Percentiles rank a stretch among this genome's conserved stretches.
These are phyloP conservation scores for Warburgia ugandensis DNA, from an alignment of 164 flowering plant species.

Conservation along the genomic window DNA sequence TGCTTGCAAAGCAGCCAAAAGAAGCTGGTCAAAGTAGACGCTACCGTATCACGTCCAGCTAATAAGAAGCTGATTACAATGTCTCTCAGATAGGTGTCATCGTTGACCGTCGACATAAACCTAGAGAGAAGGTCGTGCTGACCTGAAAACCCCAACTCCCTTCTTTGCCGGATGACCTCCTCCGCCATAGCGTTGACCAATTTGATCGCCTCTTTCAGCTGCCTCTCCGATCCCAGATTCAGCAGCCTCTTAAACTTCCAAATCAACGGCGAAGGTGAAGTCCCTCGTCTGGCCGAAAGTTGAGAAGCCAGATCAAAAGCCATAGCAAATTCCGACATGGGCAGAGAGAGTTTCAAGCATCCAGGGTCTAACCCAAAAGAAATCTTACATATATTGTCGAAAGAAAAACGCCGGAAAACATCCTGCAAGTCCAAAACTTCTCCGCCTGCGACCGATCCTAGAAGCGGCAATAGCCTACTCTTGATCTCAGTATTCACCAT, in stretches of 20 bases:
- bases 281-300: slow-evolving; percentile 41
- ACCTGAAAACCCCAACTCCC: slow-evolving; percentile 11
- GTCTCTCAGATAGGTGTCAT: slow-evolving; percentile 48
- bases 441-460: slow-evolving; percentile 7
- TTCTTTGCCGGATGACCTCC: slow-evolving; percentile 36
- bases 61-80: slow-evolving; percentile 57
- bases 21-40: slow-evolving; percentile 53
- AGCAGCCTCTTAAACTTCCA: too few species aligned
- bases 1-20: slow-evolving; percentile 41
- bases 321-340: slow-evolving; percentile 32
- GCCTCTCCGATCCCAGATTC: slow-evolving; percentile 38
- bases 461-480: slow-evolving; percentile 30
- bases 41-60: slow-evolving; percentile 75
- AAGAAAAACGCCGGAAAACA: too few species aligned
- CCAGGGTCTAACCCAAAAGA: slow-evolving; percentile 52
- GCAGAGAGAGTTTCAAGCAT: slow-evolving; percentile 25
- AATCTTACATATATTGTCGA: slow-evolving; percentile 40
- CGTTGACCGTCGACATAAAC: slow-evolving; percentile 36
- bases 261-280: slow-evolving; percentile 26
- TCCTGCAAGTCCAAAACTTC: slow-evolving; percentile 36
- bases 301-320: slow-evolving; percentile 49
- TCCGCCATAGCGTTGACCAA: slow-evolving; percentile 28
- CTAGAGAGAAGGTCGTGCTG: slow-evolving; percentile 52
- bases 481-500: slow-evolving; percentile 14
- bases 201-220: slow-evolving; percentile 30